Evolutionary conservation across 805 yeast genomes (phyloP).

Genomic region (Wickerhamiella azyma): DNA sequence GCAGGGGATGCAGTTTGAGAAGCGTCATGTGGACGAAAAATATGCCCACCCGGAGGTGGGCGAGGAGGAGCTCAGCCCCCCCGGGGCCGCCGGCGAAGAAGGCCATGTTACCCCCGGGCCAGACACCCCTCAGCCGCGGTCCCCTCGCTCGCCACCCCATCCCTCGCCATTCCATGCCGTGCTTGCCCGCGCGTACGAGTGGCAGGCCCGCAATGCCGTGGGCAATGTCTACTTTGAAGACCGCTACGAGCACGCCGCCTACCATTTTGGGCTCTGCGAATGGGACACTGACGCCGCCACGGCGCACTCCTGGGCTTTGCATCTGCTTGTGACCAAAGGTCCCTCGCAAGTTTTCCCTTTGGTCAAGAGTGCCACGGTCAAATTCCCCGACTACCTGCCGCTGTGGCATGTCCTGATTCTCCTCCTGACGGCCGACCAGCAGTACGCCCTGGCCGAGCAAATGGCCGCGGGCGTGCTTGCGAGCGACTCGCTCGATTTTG

Average conservation of each 20-base stretch:
- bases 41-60: not conserved
- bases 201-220: slow-evolving; percentile 10
- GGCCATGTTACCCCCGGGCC: too few relatives aligned
- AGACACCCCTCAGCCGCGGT: too few relatives aligned
- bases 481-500: slow-evolving; percentile 19
- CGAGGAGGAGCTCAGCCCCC: too few relatives aligned
- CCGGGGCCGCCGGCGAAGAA: too few relatives aligned
- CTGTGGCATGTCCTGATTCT: slow-evolving; percentile 57
- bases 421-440: slow-evolving; percentile 48
- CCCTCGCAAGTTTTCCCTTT: slow-evolving; percentile 18
- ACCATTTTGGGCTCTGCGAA: slow-evolving; percentile 12
- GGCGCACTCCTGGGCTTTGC: slow-evolving; percentile 22
- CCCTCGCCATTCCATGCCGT: slow-evolving; percentile 5
- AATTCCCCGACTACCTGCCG: slow-evolving; percentile 40
- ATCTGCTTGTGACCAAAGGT: slow-evolving; percentile 17
- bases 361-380: slow-evolving; percentile 17
- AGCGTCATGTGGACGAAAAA: not conserved
- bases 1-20: too few relatives aligned
- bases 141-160: too few relatives aligned
- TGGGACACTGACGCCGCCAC: slow-evolving; percentile 13
- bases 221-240: slow-evolving; percentile 13
- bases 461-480: slow-evolving; percentile 41
- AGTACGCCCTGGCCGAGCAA: slow-evolving; percentile 40
- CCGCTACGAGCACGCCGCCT: slow-evolving; percentile 12
- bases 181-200: slow-evolving; percentile 10